Conservation (phyloP, 768 basidiomycete species). For the Omphalotus guepiniiformis region DNA sequence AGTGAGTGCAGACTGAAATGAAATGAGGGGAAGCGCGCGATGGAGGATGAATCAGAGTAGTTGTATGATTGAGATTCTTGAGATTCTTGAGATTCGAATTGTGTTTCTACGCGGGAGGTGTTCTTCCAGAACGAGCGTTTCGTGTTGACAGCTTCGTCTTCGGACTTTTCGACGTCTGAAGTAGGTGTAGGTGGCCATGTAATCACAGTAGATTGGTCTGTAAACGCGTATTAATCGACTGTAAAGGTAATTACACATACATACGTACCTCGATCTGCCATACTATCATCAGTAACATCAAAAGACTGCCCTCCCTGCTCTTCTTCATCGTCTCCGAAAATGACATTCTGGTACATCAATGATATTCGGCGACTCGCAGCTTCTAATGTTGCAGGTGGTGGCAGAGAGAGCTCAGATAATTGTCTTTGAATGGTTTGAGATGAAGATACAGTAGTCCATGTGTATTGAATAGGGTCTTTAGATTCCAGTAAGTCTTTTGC, state of each 20-base stretch:
- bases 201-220: conserved; percentile 47
- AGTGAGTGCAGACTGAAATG: conserved; percentile 66
- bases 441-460: conserved; percentile 44
- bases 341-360: conserved; percentile 62
- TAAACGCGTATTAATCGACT: conserved; percentile 2
- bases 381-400: conserved; percentile 52
- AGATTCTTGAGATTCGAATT: conserved; percentile 27
- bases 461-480: conserved; percentile 30
- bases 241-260: too few relatives aligned
- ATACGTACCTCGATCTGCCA: too few relatives aligned
- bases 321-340: conserved; percentile 52
- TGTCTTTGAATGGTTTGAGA: neutral
- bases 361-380: conserved; percentile 70
- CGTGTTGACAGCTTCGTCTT: conserved; percentile 12
- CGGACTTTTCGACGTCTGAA: conserved; percentile 13
- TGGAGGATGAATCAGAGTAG: conserved; percentile 67
- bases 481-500: conserved; percentile 23
- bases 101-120: conserved; percentile 19
- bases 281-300: conserved; percentile 3
- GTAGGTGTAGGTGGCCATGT: conserved; percentile 54
- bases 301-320: conserved; percentile 16
- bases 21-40: conserved; percentile 69
- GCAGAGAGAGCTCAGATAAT: neutral
- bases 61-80: conserved; percentile 47
- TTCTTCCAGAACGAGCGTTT: conserved; percentile 11